A percentile compares a stretch with the other conserved stretches of the same genome.
These are phyloP conservation scores for Elaphomyces granulatus DNA, from an alignment of 495 filamentous ascomycete species.

Conservation along the genomic window DNA sequence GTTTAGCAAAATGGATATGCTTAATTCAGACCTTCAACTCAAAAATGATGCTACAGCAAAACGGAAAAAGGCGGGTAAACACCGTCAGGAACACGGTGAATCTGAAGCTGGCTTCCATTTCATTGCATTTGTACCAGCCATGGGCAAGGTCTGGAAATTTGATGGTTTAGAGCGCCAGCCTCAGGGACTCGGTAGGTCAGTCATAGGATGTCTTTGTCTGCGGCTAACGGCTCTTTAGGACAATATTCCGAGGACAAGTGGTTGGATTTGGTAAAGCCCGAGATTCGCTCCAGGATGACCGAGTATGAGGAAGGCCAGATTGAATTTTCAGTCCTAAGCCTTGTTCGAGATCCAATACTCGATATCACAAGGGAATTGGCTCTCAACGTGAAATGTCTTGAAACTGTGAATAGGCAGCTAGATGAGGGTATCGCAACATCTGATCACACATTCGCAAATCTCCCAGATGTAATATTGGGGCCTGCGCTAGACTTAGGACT, in stretches of 20 bases:
- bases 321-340: slow-evolving; percentile 41
- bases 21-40: slow-evolving; percentile 59
- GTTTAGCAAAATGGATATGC: slow-evolving; percentile 56
- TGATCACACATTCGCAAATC: not conserved
- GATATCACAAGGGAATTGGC: slow-evolving; percentile 28
- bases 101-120: slow-evolving; percentile 61
- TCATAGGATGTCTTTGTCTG: not conserved
- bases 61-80: slow-evolving; percentile 24
- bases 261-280: slow-evolving; percentile 32
- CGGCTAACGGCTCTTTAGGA: slow-evolving; percentile 12
- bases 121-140: slow-evolving; percentile 72
- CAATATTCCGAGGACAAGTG: slow-evolving; percentile 31
- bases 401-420: slow-evolving; percentile 23
- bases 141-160: slow-evolving; percentile 69
- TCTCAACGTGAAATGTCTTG: slow-evolving; percentile 29
- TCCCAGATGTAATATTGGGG: slow-evolving; percentile 14
- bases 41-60: slow-evolving; percentile 39
- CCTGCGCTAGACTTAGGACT: slow-evolving; percentile 23
- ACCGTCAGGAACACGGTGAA: slow-evolving; percentile 24
- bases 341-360: slow-evolving; percentile 38
- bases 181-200: slow-evolving; percentile 46
- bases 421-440: slow-evolving; percentile 4
- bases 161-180: slow-evolving; percentile 74
- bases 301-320: slow-evolving; percentile 40
- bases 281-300: slow-evolving; percentile 36